Conservation (phyloP, 2,329 filamentous ascomycete species). For the Didymella arachidicola region DNA sequence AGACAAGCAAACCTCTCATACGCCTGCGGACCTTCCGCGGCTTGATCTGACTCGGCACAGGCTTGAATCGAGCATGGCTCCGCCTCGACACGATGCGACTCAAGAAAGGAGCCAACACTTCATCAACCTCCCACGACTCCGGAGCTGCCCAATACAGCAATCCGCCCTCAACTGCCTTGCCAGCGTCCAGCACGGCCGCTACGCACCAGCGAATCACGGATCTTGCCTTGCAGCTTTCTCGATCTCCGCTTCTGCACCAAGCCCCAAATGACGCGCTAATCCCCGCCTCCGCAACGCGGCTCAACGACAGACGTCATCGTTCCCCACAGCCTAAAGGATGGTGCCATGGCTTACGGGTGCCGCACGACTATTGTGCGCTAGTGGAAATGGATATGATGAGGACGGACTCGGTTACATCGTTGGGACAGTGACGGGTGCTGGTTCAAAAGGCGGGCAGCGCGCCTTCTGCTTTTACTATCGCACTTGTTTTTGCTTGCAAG, state of each 20-base stretch:
- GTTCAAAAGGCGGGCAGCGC: conserved; percentile 17
- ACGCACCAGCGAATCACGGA: conserved; percentile 17
- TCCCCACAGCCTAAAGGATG: conserved; percentile 5
- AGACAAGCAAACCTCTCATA: conserved; percentile 18
- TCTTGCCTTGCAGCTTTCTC: conserved; percentile 4
- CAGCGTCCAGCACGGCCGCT: conserved; percentile 16
- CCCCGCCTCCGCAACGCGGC: conserved; percentile 23
- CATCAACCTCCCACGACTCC: conserved; percentile 13
- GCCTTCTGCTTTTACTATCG: conserved; percentile 1
- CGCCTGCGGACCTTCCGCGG: conserved; percentile 15
- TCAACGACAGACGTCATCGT: conserved; percentile 19
- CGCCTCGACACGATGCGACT: conserved; percentile 18
- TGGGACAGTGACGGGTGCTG: conserved; percentile 7
- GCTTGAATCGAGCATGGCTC: conserved; percentile 5
- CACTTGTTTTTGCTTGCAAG: conserved; percentile 3
- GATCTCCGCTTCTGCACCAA: conserved; percentile 8
- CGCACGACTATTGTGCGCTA: conserved; percentile 10
- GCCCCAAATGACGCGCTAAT: conserved; percentile 15
- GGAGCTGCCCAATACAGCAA: conserved; percentile 11
- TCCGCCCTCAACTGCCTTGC: neutral
- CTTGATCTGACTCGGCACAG: conserved; percentile 17
- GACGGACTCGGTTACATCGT: conserved; percentile 13
- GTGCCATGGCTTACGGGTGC: conserved; percentile 15
- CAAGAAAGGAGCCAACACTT: conserved; percentile 6
- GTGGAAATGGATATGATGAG: conserved; percentile 10